Evolutionary conservation across 352 stramenopile species (phyloP), one percentile per base, ranked within the genome.

Genomic region (Poterioochromonas sp.): DNA sequence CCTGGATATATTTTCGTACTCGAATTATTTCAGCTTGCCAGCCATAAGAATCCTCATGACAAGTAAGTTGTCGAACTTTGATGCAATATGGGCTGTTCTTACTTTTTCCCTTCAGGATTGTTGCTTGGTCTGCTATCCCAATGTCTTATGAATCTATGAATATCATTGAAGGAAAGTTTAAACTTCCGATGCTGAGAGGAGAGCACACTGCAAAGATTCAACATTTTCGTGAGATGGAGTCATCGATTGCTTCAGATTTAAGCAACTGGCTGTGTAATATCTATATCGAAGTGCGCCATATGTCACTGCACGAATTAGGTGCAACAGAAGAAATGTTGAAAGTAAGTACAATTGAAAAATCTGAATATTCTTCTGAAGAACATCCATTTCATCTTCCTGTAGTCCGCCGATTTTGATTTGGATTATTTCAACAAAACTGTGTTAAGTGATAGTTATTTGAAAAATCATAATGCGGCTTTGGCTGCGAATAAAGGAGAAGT

Each of bases 251-350:
- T 58, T 65, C 80, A 0, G 88, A 94, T 79, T 82, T 96, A 41
- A 88, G 86, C 0, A 82, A 83, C 0, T 96, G 91, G 91, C 84
- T 96, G 32, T 91, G 88, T 54, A 96, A 95, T 69, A 76, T 96
- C 26, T 96, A 95, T 80, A 65, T 96, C 32, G 87, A 93, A 60
- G 84, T 93, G 1, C 44, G 78, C 22, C 82, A 83, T 44, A 71
- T 89, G 39, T 79, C 81, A 40, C 8, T 49, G 11, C 18, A 47
- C 0, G 58, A 71, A n/a, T 29, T 71, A 29, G 62, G 62, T 29
- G 15, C 32, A 26, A 43, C 15, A 29, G 62, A 71, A 44, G 32
- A 41, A n/a, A 71, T 71, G 15, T 29, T 71, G 11, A 71, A 71
- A 29, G 62, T 71, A 71, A 51, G 5, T 51, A 51, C 5, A 20